These are phyloP conservation scores for Pseudogymnoascus sp. DNA, from an alignment of 2,329 filamentous ascomycete species.

Conservation along the genomic window DNA sequence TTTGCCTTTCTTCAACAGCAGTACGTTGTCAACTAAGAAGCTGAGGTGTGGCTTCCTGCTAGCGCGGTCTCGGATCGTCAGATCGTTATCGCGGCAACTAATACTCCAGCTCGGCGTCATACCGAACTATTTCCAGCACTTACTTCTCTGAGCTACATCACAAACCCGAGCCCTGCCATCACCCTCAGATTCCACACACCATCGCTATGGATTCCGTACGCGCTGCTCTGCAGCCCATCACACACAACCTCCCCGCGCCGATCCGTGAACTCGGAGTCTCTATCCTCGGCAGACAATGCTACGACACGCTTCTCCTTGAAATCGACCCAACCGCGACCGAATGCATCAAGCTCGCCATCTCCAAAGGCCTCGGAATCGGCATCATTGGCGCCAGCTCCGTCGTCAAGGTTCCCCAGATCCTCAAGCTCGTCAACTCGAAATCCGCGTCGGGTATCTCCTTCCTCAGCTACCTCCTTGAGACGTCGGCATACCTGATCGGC, in stretches of 20 bases:
- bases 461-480: conserved; percentile 88
- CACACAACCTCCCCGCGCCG: conserved; percentile 64
- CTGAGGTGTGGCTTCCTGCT: not conserved
- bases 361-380: conserved; percentile 85
- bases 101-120: not conserved
- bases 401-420: conserved; percentile 93
- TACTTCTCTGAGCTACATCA: not conserved
- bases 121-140: not conserved
- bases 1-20: not conserved
- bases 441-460: conserved; percentile 83
- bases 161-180: not conserved
- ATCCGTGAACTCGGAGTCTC: conserved; percentile 68
- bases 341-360: conserved; percentile 84
- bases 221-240: conserved; percentile 53
- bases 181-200: not conserved
- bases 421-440: conserved; percentile 77
- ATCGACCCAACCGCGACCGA: conserved; percentile 68
- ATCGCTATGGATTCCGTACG: not conserved
- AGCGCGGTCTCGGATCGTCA: not conserved
- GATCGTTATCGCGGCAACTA: not conserved
- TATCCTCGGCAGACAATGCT: conserved; percentile 77
- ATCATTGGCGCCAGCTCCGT: conserved; percentile 86
- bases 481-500: conserved; percentile 75
- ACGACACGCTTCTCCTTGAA: conserved; percentile 77
- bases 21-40: not conserved